Evolutionary conservation across 441 rosid genomes (phyloP), one percentile per base, ranked within the genome.

Genomic region (Mallotus japonicus): DNA sequence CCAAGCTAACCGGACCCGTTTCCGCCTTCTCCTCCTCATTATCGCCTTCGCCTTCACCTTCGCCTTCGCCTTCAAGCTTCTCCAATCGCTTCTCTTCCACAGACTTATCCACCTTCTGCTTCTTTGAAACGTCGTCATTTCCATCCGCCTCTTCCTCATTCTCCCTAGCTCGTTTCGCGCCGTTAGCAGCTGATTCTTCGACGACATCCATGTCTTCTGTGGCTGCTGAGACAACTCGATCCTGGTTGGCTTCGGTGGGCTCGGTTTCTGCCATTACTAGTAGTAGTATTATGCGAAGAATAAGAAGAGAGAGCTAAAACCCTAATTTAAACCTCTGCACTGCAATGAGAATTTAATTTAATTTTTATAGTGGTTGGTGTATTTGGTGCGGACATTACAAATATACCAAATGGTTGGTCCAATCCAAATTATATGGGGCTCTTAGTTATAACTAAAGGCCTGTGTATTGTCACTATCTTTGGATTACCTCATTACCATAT

Each of bases 161-260:
- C 71, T 84, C 96, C 65, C 96, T 86, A 22, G 69, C 69, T n/a
- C 92, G 90, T 83, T 90, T 91, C 76, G 75, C 81, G 53, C 73
- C 85, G 66, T 75, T 73, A 20, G 68, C 65, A 15, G 72, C 86
- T 28, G 73, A 58, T 60, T 76, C 79, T 4, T 73, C 76, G 20
- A 75, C 88, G 51, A 87, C 73, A 61, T 87, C 92, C 98, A 87
- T 91, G 46, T 85, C 94, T 37, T 77, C 83, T 14, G 76, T 66
- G 16, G 75, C 70, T 0, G 32, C 32, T 40, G 79, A 13, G 58
- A 81, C 79, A 20, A 28, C 78, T 61, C 50, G 67, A 62, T 72
- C 76, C 4, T 78, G 68, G 69, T 71, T 85, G 53, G 85, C 61
- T 67, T 77, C 85, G 58, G 73, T n/a, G 76, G 83, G 81, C 62